These are phyloP conservation scores for Fraxinus angustifolia DNA, from an alignment of 305 asterid species.

Conservation along the genomic window DNA sequence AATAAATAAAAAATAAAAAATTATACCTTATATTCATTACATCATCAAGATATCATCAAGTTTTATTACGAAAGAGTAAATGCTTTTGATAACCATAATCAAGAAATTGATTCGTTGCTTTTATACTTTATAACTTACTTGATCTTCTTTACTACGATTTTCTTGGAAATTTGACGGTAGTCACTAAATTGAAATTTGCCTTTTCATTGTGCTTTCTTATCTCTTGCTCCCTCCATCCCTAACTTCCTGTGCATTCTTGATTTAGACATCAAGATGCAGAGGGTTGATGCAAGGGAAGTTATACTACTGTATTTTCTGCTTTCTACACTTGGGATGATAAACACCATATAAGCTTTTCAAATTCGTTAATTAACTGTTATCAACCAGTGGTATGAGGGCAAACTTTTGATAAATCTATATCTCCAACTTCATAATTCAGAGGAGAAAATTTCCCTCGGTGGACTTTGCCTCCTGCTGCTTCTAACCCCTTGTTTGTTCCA, in stretches of 20 bases:
- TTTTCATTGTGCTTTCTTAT: neutral
- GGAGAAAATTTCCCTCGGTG: neutral
- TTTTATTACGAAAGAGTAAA: neutral
- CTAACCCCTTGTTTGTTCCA: neutral
- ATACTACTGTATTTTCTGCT: neutral
- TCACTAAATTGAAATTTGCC: neutral
- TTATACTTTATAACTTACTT: neutral
- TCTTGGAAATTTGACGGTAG: neutral
- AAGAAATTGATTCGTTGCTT: neutral
- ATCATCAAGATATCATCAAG: neutral
- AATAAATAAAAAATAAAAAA: neutral
- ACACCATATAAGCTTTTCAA: neutral
- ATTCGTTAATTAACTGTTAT: neutral
- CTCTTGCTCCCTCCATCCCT: neutral
- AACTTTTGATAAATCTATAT: neutral
- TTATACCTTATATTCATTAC: neutral
- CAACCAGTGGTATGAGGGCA: neutral
- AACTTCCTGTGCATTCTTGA: neutral
- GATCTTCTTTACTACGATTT: neutral
- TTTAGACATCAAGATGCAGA: neutral
- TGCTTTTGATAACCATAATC: neutral
- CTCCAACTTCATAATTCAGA: neutral
- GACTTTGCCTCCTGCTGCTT: neutral
- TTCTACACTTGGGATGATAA: neutral
- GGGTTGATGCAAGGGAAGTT: neutral